Evolutionary conservation across 331 rosid species (phyloP), one percentile per base, ranked within the genome.

Genomic region (Stylosanthes scabra): DNA sequence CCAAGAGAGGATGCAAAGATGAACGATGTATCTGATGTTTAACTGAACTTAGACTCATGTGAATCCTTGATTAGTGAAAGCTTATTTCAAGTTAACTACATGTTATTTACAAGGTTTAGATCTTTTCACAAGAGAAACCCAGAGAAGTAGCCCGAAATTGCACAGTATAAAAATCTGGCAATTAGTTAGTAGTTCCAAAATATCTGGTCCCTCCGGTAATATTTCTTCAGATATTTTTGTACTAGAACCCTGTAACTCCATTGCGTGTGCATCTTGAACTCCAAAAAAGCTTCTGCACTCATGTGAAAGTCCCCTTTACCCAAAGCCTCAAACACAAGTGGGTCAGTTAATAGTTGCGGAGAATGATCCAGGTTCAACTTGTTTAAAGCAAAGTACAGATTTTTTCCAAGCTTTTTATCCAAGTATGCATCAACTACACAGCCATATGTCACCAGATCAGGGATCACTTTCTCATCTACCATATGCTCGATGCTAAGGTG

Each of bases 291-390:
- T 81, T 93, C 97, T 3, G 97, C 73, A 79, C 85, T 87, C 81
- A 78, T 66, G 71, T 93, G 97, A 71, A 89, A 93, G 56, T 86
- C 93, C 3, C 98, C 97, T 85, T 93, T 93, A n/a, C 98, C 98
- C 75, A 93, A 71, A 64, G 79, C 97, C 82, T 91, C 95, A 78
- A 88, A 93, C 78, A 87, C 96, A 74, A 88, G 25, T 2, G 89
- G 85, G 74, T 89, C 97, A 3, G 98, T 93, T 37, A 80, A 75
- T 50, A 84, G 62, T 7, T 62, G 59, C 1, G 96, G 94, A 76
- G 76, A 75, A 73, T 59, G 81, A 80, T 86, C 83, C 45, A 82
- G 66, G 65, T 83, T 74, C 93, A 91, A 84, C 77, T 82, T 86
- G 59, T 76, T 82, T 29, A 93, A 66, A 62, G 79, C 85, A 31